Evolutionary conservation across 495 filamentous ascomycete species (phyloP).

Genomic region (Clavariopsis aquatica): DNA sequence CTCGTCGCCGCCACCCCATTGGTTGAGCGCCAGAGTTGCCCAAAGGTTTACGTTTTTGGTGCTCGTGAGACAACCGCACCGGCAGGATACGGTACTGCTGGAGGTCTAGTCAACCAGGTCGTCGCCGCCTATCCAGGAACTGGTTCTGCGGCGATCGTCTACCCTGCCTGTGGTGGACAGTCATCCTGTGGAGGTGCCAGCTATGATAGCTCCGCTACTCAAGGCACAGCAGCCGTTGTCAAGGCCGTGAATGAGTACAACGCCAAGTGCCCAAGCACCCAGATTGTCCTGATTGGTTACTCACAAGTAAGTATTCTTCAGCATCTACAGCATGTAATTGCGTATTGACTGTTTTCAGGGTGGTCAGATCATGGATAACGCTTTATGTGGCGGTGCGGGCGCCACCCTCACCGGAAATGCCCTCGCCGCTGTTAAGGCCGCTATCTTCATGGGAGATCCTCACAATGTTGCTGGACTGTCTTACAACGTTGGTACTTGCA

Average conservation of each 20-base stretch:
- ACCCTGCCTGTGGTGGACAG: constrained; percentile 63
- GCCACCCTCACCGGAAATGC: constrained; percentile 51
- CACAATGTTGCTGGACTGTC: constrained; percentile 54
- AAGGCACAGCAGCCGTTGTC: constrained; percentile 56
- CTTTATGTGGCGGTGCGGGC: constrained; percentile 58
- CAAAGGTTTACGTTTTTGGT: constrained; percentile 40
- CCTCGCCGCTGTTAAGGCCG: constrained; percentile 57
- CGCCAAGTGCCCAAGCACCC: constrained; percentile 55
- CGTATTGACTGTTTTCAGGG: constrained; percentile 47
- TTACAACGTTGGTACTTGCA: constrained; percentile 64
- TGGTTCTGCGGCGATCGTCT: constrained; percentile 57
- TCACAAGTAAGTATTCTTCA: constrained; percentile 50
- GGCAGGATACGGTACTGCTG: constrained; percentile 56
- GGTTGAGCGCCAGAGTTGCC: constrained; percentile 35
- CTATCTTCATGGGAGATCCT: constrained; percentile 66
- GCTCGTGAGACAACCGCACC: constrained; percentile 50
- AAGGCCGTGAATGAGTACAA: constrained; percentile 59
- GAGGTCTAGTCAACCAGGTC: constrained; percentile 54
- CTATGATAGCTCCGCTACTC: constrained; percentile 56
- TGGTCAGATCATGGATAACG: constrained; percentile 65
- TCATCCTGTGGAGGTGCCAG: constrained; percentile 52
- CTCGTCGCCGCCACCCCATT: constrained; percentile 27
- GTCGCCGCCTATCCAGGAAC: constrained; percentile 52
- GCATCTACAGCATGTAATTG: not conserved
- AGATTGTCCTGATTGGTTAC: constrained; percentile 64